Evolutionary conservation across 1,284 basidiomycete species (phyloP).

Genomic region (Xerocomus minutiporus): DNA sequence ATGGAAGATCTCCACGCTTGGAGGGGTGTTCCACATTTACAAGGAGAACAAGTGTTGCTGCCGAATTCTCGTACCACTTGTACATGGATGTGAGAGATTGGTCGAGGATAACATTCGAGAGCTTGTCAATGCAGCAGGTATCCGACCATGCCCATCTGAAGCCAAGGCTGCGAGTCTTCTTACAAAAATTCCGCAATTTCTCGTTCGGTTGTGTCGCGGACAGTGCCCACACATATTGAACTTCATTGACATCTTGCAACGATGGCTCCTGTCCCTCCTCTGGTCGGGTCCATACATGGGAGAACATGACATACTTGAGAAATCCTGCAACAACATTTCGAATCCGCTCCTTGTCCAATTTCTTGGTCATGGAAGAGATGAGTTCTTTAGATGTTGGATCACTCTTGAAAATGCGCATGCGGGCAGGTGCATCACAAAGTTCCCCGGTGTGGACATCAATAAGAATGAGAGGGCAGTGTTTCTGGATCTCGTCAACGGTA

Average conservation of each 20-base stretch:
- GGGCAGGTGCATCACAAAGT: not conserved
- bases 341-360: not conserved
- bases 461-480: not conserved
- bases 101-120: not conserved
- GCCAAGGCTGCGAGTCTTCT: conserved; percentile 1
- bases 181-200: conserved; percentile 5
- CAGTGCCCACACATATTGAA: not conserved
- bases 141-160: conserved; percentile 7
- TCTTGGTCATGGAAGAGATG: conserved; percentile 2
- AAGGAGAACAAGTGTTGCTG: conserved; percentile 1
- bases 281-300: conserved; percentile 2
- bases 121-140: conserved; percentile 6
- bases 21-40: not conserved
- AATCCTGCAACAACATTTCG: not conserved
- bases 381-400: not conserved
- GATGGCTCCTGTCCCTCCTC: not conserved
- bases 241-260: not conserved
- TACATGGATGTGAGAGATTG: conserved; percentile 6
- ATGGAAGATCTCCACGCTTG: conserved; percentile 1
- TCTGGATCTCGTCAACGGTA: not conserved
- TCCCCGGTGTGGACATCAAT: not conserved
- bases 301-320: conserved; percentile 4
- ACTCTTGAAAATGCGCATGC: not conserved
- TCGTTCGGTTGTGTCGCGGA: not conserved
- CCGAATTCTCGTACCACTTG: conserved; percentile 4